phyloP scores from a whole-genome alignment of 257 asterid genomes.

The Penstemon davidsonii region DNA sequence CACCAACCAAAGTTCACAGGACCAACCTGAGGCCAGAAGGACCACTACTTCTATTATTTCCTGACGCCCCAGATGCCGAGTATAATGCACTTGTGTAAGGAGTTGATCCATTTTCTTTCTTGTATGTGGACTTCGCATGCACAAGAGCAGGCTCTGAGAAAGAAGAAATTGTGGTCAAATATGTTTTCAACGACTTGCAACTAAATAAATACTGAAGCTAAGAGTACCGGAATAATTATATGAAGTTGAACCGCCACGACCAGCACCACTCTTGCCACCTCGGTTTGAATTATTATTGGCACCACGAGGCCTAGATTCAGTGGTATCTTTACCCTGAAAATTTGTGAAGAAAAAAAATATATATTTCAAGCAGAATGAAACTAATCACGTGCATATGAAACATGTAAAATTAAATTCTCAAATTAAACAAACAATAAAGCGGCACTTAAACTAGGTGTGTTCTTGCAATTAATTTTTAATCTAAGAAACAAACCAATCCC shows the following conservation, averaged over 20 bases:
- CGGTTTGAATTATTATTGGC: conserved; percentile 57
- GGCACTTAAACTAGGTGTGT: no score
- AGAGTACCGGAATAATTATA: conserved; percentile 53
- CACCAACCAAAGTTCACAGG: conserved; percentile 11
- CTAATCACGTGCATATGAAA: conserved; percentile 18
- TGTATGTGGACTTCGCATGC: conserved; percentile 58
- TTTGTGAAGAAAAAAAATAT: conserved; percentile 21
- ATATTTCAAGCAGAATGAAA: conserved; percentile 17
- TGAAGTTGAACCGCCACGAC: conserved; percentile 54
- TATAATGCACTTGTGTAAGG: conserved; percentile 42
- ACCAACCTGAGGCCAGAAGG: conserved; percentile 54
- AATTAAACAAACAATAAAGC: not conserved
- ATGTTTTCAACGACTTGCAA: conserved; percentile 4
- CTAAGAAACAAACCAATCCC: not conserved
- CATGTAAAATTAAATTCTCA: not conserved
- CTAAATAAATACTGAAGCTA: conserved; percentile 14
- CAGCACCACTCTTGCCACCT: conserved; percentile 53
- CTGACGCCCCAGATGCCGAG: conserved; percentile 50
- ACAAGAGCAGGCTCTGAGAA: conserved; percentile 51
- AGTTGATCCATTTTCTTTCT: conserved; percentile 69
- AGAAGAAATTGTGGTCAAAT: conserved; percentile 19
- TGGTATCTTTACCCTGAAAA: conserved; percentile 62
- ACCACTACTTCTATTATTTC: conserved; percentile 51
- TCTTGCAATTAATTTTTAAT: not conserved
- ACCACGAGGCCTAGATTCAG: conserved; percentile 64